phyloP scores from a whole-genome alignment of 345 rosid species.

The Noccaea bulbosa region DNA sequence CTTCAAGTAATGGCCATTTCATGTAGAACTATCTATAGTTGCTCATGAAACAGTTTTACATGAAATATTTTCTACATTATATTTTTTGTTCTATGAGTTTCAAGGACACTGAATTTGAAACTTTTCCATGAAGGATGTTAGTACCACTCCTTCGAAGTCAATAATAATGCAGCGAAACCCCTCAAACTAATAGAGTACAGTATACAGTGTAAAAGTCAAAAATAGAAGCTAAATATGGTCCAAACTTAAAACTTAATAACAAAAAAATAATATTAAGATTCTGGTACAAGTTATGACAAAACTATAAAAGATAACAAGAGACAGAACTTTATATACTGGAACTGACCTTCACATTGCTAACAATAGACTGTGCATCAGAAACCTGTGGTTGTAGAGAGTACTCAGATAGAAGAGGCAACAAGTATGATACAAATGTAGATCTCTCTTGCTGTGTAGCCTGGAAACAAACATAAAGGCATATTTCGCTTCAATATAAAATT shows the following conservation, averaged over 20 bases:
- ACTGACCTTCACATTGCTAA: slow-evolving; percentile 88
- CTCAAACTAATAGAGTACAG: slow-evolving; percentile 25
- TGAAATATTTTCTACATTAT: background rate
- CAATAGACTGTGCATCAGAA: slow-evolving; percentile 90
- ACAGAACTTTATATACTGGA: slow-evolving; percentile 46
- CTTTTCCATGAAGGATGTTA: slow-evolving; percentile 15
- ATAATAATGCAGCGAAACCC: slow-evolving; percentile 22
- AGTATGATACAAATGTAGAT: slow-evolving; percentile 79
- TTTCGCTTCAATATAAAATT: slow-evolving; percentile 1
- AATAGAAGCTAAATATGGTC: slow-evolving; percentile 21
- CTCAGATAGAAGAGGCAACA: slow-evolving; percentile 87
- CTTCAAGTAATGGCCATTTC: slow-evolving; percentile 22
- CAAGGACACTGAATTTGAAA: slow-evolving; percentile 11
- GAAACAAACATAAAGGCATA: slow-evolving; percentile 36
- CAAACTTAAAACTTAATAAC: background rate
- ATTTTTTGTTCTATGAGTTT: background rate
- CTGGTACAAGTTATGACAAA: slow-evolving; percentile 43
- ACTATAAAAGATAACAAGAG: slow-evolving; percentile 69
- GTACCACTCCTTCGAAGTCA: background rate
- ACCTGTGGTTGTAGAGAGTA: slow-evolving; percentile 88
- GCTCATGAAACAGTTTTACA: slow-evolving; percentile 15
- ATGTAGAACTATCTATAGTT: slow-evolving; percentile 11
- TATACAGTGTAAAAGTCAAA: slow-evolving; percentile 19
- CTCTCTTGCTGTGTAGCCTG: slow-evolving; percentile 96
- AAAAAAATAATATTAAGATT: slow-evolving; percentile 13